These are phyloP conservation scores for Aspergillus saccharolyticus DNA, from an alignment of 495 filamentous ascomycete genomes.

Conservation along the genomic window DNA sequence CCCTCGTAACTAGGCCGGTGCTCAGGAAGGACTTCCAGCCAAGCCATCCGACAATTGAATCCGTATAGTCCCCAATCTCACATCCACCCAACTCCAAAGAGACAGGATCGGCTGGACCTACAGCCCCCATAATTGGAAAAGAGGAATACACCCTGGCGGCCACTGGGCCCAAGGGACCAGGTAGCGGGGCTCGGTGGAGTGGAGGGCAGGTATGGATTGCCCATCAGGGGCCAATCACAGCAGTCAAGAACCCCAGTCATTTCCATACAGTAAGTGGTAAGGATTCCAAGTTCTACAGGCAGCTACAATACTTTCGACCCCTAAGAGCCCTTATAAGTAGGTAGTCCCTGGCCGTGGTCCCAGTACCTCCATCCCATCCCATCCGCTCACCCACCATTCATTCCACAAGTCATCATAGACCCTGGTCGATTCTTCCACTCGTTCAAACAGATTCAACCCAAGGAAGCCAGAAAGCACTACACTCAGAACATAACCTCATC, in stretches of 20 bases:
- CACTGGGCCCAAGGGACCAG: neutral
- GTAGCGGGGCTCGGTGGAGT: neutral
- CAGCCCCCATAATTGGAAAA: neutral
- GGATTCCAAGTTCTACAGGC: neutral
- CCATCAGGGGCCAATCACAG: neutral
- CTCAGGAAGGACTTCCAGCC: neutral
- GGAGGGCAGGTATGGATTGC: neutral
- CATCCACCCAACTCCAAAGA: neutral
- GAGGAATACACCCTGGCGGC: neutral
- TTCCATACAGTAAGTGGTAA: neutral
- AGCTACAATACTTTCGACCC: too few relatives aligned
- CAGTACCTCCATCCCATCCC: too few relatives aligned
- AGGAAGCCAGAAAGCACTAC: too few relatives aligned
- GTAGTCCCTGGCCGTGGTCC: too few relatives aligned
- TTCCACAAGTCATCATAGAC: neutral
- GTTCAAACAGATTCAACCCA: neutral
- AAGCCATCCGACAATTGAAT: neutral
- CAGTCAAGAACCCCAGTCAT: neutral
- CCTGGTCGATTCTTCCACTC: neutral
- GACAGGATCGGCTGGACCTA: neutral
- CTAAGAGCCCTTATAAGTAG: too few relatives aligned
- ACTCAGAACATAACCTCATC: neutral
- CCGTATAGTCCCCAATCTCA: neutral
- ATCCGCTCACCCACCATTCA: too few relatives aligned
- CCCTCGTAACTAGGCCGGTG: neutral